A percentile compares a stretch with the other conserved stretches of the same genome.
phyloP scores from a whole-genome alignment of 2,329 filamentous ascomycete species.

The Scopulariopsis brevicaulis region DNA sequence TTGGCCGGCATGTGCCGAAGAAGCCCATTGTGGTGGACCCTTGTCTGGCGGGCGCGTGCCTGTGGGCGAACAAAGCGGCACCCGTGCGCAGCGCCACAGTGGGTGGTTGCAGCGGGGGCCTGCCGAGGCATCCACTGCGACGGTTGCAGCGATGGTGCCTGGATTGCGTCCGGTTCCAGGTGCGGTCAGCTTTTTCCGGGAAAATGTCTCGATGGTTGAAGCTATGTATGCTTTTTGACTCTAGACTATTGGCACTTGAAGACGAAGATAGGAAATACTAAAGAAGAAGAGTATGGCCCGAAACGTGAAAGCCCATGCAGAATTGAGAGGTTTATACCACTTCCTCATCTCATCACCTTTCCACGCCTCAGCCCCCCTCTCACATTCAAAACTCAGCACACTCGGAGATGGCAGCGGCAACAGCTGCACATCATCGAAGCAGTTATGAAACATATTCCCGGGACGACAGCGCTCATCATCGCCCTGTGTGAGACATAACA shows the following conservation, averaged over 20 bases:
- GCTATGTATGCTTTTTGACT: not conserved
- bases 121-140: not conserved
- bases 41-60: not conserved
- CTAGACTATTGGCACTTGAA: not conserved
- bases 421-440: not conserved
- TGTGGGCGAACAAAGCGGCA: too few species aligned
- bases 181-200: too few species aligned
- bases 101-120: not conserved
- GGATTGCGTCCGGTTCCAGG: not conserved
- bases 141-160: not conserved
- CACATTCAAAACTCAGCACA: not conserved
- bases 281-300: not conserved
- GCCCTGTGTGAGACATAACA: not conserved
- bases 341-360: not conserved
- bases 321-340: slow-evolving; percentile 1
- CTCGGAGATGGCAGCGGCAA: not conserved
- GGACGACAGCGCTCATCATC: not conserved
- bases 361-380: not conserved
- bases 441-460: slow-evolving; percentile 2
- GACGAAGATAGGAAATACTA: not conserved
- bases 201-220: not conserved
- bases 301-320: not conserved
- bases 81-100: not conserved
- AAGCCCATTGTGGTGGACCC: not conserved
- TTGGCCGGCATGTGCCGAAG: not conserved